A percentile compares a stretch with the other conserved stretches of the same genome.
Conservation (phyloP, 768 basidiomycete species). For the Naematelia encephala region DNA sequence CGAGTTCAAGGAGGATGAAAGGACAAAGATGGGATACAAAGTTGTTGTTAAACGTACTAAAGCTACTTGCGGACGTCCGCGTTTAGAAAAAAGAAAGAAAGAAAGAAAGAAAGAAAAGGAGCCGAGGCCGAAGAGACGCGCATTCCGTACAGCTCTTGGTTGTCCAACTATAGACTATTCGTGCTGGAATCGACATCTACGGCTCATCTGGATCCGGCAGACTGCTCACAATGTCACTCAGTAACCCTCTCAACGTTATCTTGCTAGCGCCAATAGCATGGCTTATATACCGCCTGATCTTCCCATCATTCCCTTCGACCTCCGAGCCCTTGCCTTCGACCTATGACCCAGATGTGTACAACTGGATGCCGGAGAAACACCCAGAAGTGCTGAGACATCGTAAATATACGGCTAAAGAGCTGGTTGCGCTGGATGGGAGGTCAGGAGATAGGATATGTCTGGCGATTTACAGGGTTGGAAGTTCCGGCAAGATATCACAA, state of each 20-base stretch:
- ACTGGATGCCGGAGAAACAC: constrained; percentile 84
- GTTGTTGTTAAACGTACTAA: too few species aligned
- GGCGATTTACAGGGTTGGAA: constrained; percentile 70
- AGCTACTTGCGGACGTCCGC: neutral
- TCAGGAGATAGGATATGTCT: constrained; percentile 71
- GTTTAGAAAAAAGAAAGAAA: too few species aligned
- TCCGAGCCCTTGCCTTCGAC: constrained; percentile 39
- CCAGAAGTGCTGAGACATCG: constrained; percentile 73
- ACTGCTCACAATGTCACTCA: constrained; percentile 29
- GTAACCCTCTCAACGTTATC: constrained; percentile 41
- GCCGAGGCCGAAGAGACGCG: constrained; percentile 1
- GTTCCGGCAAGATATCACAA: constrained; percentile 68
- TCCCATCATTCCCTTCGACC: constrained; percentile 57
- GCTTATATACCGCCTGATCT: constrained; percentile 55
- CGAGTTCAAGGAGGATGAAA: too few species aligned
- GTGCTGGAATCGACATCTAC: too few species aligned
- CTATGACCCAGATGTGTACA: constrained; percentile 72
- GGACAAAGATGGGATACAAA: neutral
- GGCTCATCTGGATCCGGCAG: too few species aligned
- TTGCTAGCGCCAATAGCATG: constrained; percentile 38
- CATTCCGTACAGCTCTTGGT: too few species aligned
- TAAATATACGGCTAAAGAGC: constrained; percentile 73
- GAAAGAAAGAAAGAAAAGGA: neutral
- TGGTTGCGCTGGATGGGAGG: constrained; percentile 58
- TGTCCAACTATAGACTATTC: too few species aligned